Evolutionary conservation across 768 basidiomycete genomes (phyloP).

Genomic region (Boletus vinaceobasis): DNA sequence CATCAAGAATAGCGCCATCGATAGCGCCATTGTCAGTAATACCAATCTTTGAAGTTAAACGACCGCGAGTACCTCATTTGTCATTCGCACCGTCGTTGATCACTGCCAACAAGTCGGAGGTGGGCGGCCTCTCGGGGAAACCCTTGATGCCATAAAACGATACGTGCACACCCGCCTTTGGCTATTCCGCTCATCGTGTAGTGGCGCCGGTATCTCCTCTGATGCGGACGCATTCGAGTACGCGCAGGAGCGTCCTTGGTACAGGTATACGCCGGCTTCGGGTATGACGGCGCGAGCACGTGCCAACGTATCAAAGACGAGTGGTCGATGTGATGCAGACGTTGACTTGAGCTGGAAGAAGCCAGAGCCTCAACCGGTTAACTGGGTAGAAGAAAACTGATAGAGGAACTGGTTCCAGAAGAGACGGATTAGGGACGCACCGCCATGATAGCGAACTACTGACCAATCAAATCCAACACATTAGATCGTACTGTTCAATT

Average conservation of each 20-base stretch:
- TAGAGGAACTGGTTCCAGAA: constrained; percentile 37
- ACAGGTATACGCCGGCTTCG: constrained; percentile 90
- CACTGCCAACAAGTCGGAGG: constrained; percentile 63
- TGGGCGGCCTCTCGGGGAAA: constrained; percentile 87
- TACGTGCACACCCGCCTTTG: constrained; percentile 76
- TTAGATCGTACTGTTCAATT: no score
- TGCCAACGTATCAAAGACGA: constrained; percentile 91
- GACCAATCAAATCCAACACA: no score
- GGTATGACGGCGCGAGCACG: constrained; percentile 84
- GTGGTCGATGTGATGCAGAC: constrained; percentile 49
- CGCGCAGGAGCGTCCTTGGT: constrained; percentile 83
- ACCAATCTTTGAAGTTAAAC: constrained; percentile 70
- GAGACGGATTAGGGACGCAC: constrained; percentile 6
- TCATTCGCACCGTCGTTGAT: constrained; percentile 19
- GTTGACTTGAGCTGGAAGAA: constrained; percentile 45
- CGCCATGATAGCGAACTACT: no score
- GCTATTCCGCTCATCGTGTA: constrained; percentile 86
- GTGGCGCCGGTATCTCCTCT: constrained; percentile 85
- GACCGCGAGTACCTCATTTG: constrained; percentile 44
- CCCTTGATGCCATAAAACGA: constrained; percentile 78
- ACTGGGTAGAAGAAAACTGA: constrained; percentile 35
- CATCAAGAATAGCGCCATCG: constrained; percentile 65
- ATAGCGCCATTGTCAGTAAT: constrained; percentile 97
- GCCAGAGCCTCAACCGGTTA: no score
- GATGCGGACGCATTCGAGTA: constrained; percentile 90